Conservation (phyloP, 169 alveolate genomes). For the Plasmodium malariae region DNA sequence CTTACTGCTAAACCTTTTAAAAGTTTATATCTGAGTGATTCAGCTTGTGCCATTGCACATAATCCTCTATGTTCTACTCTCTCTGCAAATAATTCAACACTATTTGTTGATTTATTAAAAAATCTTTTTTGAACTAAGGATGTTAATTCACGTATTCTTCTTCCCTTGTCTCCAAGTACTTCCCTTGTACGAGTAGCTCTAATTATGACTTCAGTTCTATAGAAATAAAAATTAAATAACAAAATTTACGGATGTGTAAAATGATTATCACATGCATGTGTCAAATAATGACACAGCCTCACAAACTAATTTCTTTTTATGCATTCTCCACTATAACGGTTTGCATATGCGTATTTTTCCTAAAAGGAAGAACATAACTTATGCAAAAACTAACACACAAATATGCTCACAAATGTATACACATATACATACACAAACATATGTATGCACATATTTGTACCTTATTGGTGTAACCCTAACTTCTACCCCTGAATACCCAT, state of each 20-base stretch:
- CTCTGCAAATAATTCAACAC: constrained; percentile 97
- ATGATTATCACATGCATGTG: neutral
- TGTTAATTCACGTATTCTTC: constrained; percentile 97
- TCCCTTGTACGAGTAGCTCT: constrained; percentile 98
- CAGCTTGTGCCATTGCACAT: constrained; percentile 99
- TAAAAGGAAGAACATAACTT: neutral
- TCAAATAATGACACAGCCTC: neutral
- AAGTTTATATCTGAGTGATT: constrained; percentile 97
- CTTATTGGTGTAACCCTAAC: constrained; percentile 94
- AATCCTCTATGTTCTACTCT: constrained; percentile 96
- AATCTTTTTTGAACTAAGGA: constrained; percentile 97
- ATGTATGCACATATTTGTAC: constrained; percentile 31
- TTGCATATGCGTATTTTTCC: neutral
- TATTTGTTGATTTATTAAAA: constrained; percentile 96
- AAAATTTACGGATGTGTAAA: constrained; percentile 17
- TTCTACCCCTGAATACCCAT: constrained; percentile 99
- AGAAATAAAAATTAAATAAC: constrained; percentile 39
- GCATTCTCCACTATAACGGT: neutral
- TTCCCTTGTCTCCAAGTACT: constrained; percentile 97
- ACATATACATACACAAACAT: constrained; percentile 33
- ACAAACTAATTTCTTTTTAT: neutral
- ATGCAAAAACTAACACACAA: neutral
- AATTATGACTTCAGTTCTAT: constrained; percentile 96
- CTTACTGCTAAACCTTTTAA: constrained; percentile 99
- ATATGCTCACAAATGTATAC: constrained; percentile 1